These are phyloP conservation scores for Pythium volutum DNA, from an alignment of 352 stramenopile species.

Conservation along the genomic window DNA sequence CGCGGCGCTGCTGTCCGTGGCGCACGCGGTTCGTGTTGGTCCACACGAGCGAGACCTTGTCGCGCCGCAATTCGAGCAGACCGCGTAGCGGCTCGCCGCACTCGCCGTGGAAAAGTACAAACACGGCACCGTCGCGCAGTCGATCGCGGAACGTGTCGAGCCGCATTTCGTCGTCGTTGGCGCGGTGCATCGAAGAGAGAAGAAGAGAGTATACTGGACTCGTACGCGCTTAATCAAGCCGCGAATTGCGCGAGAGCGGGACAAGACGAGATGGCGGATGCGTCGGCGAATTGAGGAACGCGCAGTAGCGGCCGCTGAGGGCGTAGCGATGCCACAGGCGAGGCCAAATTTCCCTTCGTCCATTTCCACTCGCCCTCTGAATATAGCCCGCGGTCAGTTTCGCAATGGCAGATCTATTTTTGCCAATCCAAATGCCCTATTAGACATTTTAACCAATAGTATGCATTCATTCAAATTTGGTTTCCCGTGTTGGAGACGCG, in stretches of 20 bases:
- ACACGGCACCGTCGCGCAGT: slow-evolving; percentile 56
- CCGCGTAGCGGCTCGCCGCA: slow-evolving; percentile 47
- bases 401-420: background rate
- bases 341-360: background rate
- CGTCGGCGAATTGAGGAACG: background rate
- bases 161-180: slow-evolving; percentile 31
- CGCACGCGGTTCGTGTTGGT: slow-evolving; percentile 34
- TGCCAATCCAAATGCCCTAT: background rate
- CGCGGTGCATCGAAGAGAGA: slow-evolving; percentile 8
- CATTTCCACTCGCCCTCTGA: background rate
- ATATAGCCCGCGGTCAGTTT: slow-evolving; percentile 2
- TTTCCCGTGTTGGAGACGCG: background rate
- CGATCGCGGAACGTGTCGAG: slow-evolving; percentile 51
- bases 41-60: slow-evolving; percentile 69
- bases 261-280: background rate
- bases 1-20: slow-evolving; percentile 27
- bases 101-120: slow-evolving; percentile 44
- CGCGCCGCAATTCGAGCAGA: slow-evolving; percentile 54
- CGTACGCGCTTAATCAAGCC: slow-evolving; percentile 1
- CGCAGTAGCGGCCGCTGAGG: background rate
- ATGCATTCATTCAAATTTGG: slow-evolving; percentile 10
- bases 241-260: background rate
- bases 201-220: slow-evolving; percentile 5
- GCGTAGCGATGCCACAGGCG: background rate
- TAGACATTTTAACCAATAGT: slow-evolving; percentile 6